Evolutionary conservation across 2,329 filamentous ascomycete species (phyloP).

Genomic region (Zymoseptoria tritici): DNA sequence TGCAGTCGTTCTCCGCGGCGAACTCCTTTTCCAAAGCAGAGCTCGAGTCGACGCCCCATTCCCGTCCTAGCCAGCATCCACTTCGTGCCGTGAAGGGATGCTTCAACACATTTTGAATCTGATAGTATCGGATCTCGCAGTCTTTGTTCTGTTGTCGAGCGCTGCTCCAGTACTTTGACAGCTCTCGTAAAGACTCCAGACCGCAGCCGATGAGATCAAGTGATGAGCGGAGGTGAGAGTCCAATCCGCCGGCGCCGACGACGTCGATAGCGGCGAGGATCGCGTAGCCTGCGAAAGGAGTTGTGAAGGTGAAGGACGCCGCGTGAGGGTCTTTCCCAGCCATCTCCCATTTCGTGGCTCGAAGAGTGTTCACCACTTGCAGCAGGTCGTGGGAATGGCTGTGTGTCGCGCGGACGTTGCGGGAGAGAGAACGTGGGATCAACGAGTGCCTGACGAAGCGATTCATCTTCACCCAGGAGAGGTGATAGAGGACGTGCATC

Average conservation of each 20-base stretch:
- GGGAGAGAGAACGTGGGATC: slow-evolving; percentile 36
- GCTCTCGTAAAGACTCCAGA: slow-evolving; percentile 48
- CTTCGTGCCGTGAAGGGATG: slow-evolving; percentile 31
- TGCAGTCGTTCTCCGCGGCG: slow-evolving; percentile 26
- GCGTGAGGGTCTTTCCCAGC: slow-evolving; percentile 20
- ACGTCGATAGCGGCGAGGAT: slow-evolving; percentile 60
- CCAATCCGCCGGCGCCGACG: slow-evolving; percentile 51
- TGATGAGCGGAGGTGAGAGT: slow-evolving; percentile 45
- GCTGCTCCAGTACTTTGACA: slow-evolving; percentile 54
- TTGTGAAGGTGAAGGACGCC: slow-evolving; percentile 40
- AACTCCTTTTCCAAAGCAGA: slow-evolving; percentile 23
- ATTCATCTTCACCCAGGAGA: slow-evolving; percentile 57
- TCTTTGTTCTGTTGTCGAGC: slow-evolving; percentile 45
- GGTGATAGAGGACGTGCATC: slow-evolving; percentile 61
- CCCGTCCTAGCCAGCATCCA: slow-evolving; percentile 27
- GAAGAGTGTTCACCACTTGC: slow-evolving; percentile 27
- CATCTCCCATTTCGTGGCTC: slow-evolving; percentile 16
- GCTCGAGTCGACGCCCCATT: slow-evolving; percentile 28
- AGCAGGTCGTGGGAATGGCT: slow-evolving; percentile 49
- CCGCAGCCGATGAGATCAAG: slow-evolving; percentile 50
- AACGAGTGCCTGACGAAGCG: slow-evolving; percentile 47
- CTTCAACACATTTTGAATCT: slow-evolving; percentile 36
- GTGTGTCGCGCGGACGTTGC: slow-evolving; percentile 44
- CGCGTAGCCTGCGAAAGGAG: slow-evolving; percentile 54
- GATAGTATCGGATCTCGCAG: slow-evolving; percentile 41